phyloP scores from a whole-genome alignment of 2,329 filamentous ascomycete species.

The Colletotrichum filicis region DNA sequence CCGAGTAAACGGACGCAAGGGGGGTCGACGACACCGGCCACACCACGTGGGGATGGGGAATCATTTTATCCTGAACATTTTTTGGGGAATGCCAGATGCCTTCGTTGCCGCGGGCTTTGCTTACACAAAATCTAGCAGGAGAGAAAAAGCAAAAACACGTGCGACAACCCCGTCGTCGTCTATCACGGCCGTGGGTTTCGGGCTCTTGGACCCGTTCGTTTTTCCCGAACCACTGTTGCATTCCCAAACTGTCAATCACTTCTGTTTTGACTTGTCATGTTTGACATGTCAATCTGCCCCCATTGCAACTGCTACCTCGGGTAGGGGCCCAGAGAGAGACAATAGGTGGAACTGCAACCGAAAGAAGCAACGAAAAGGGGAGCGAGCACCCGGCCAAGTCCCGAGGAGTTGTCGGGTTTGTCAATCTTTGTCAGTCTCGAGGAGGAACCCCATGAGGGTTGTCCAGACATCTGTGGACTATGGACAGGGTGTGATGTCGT shows the following conservation, averaged over 20 bases:
- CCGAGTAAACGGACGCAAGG: constrained; percentile 7
- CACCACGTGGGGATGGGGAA: constrained; percentile 19
- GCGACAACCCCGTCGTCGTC: not conserved
- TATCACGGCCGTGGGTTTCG: not conserved
- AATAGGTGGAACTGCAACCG: not conserved
- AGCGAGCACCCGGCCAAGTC: not conserved
- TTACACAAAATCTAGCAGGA: not conserved
- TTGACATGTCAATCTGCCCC: constrained; percentile 4
- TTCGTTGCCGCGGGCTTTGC: not conserved
- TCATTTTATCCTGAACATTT: constrained; percentile 14
- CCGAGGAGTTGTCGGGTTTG: constrained; percentile 2
- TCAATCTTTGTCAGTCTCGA: constrained; percentile 11
- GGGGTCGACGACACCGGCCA: not conserved
- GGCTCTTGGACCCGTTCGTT: not conserved
- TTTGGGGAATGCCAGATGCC: not conserved
- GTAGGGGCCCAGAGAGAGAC: not conserved
- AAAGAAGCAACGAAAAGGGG: constrained; percentile 14
- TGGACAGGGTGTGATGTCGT: not conserved
- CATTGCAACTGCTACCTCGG: constrained; percentile 14
- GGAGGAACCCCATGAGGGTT: not conserved
- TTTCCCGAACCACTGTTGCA: not conserved
- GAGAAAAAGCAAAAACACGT: constrained; percentile 7
- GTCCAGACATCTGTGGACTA: not conserved
- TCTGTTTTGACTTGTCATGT: constrained; percentile 20
- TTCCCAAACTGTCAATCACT: constrained; percentile 1